Base-by-base conservation (phyloP, 768 basidiomycete genomes). In the Tulasnella sp. region DNA sequence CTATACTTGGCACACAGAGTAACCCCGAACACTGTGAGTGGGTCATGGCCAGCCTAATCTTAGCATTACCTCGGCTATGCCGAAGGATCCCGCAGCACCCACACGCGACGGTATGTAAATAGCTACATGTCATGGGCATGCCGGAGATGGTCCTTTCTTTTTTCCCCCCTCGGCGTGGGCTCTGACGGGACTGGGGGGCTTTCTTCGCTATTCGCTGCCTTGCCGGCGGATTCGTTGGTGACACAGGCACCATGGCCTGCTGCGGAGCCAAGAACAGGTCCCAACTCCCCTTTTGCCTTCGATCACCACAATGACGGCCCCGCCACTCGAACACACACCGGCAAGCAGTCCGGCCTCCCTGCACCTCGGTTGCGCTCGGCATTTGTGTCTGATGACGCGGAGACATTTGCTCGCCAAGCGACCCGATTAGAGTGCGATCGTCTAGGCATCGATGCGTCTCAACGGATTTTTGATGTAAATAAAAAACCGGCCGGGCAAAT, bases 1-100 rank as follows among this genome's bases (percentile, higher is more conserved):
- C 64, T 69, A 69, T 69, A 69, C 64, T 69, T 69, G 64, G 64
- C 64, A 69, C 54, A 54, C 64, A 31, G 31, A 69, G 64, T 69
- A 69, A 69, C 28, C 64, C 60, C 60, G 60, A n/a, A 31, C n/a
- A 64, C 28, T 64, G 28, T 9, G 14, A 24, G 11, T 28, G 64
- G 31, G 0, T 16, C 64, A 22, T 16, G 6, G 8, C 37, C 64
- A 69, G 31, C 28, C 64, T 69, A 69, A 69, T 69, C 64, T 69
- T 69, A 69, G 64, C 64, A 69, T 69, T 37, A 46, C 64, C 64
- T 18, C 64, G 64, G 64, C 64, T 69, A 69, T 69, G 64, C 64
- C 64, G 64, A 69, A 28, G 14, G 31, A 37, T 11, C 64, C 64
- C 64, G 64, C 64, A 69, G 64, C 64, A 69, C 16, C 64, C 60